These are phyloP conservation scores for Sarocladium kiliense DNA, from an alignment of 2,329 filamentous ascomycete species.

Conservation along the genomic window DNA sequence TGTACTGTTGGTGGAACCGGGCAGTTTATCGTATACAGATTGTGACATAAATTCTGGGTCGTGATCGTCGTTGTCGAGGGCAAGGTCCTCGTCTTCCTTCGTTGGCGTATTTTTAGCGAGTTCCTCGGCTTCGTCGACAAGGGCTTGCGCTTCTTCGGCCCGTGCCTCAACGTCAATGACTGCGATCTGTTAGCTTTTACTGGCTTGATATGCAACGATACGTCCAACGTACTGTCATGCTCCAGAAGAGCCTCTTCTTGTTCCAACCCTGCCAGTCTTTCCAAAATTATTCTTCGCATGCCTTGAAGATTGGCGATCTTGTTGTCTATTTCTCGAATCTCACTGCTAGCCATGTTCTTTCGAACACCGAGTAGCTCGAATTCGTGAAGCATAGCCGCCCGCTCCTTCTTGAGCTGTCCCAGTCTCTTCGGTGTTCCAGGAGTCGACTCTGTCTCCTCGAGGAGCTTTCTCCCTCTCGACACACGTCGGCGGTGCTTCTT, in stretches of 20 bases:
- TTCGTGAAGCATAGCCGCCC: constrained; percentile 72
- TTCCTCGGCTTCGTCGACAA: constrained; percentile 54
- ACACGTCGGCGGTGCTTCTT: constrained; percentile 66
- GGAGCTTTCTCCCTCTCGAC: constrained; percentile 70
- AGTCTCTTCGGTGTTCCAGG: constrained; percentile 56
- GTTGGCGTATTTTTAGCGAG: constrained; percentile 48
- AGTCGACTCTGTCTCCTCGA: constrained; percentile 56
- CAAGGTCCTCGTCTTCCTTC: constrained; percentile 49
- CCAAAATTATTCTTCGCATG: constrained; percentile 89
- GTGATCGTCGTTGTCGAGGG: constrained; percentile 44
- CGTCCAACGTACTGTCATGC: constrained; percentile 64
- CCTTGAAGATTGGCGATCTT: constrained; percentile 90
- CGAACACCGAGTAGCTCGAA: constrained; percentile 87
- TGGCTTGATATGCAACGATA: background rate
- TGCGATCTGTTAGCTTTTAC: constrained; percentile 30
- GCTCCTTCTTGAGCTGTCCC: constrained; percentile 72
- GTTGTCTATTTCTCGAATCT: constrained; percentile 94
- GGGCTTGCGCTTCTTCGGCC: constrained; percentile 55
- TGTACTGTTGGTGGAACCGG: constrained; percentile 46
- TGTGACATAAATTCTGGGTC: constrained; percentile 82
- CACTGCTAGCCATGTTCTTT: constrained; percentile 96
- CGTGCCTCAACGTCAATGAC: constrained; percentile 59
- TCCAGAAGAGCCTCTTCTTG: constrained; percentile 87
- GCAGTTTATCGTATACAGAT: constrained; percentile 92
- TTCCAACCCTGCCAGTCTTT: constrained; percentile 79